Evolutionary conservation across 2,329 filamentous ascomycete genomes (phyloP).

Genomic region (Pyrenophora seminiperda): DNA sequence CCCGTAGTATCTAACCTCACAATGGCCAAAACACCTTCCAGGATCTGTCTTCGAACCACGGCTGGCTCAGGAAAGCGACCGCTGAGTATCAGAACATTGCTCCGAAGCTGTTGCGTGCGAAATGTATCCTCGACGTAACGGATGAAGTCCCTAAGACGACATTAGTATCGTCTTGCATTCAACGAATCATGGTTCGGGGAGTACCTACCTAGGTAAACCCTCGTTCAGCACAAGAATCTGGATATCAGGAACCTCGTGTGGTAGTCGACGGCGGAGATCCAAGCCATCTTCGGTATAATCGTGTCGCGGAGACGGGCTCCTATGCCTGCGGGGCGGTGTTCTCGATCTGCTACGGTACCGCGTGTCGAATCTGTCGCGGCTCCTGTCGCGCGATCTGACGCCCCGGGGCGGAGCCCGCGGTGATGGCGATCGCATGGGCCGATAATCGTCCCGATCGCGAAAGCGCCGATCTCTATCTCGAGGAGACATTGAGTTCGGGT

Average conservation of each 20-base stretch:
- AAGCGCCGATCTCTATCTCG: conserved; percentile 60
- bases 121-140: conserved; percentile 81
- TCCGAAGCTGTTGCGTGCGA: conserved; percentile 70
- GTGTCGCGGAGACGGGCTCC: conserved; percentile 71
- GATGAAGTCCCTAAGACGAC: conserved; percentile 68
- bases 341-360: conserved; percentile 66
- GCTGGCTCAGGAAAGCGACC: conserved; percentile 76
- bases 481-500: conserved; percentile 44
- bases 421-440: conserved; percentile 53
- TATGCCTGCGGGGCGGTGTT: conserved; percentile 66
- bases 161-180: conserved; percentile 7
- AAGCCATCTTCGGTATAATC: conserved; percentile 63
- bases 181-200: neutral
- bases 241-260: conserved; percentile 82
- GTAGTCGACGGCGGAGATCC: conserved; percentile 73
- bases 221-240: conserved; percentile 84
- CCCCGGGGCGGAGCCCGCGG: conserved; percentile 48
- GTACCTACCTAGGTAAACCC: conserved; percentile 52
- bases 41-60: conserved; percentile 81
- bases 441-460: conserved; percentile 64
- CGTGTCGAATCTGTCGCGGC: conserved; percentile 58
- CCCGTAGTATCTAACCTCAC: conserved; percentile 74
- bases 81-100: conserved; percentile 79
- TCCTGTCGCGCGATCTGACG: conserved; percentile 46
- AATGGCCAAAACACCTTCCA: conserved; percentile 87